Evolutionary conservation across 2,329 filamentous ascomycete genomes (phyloP).

Genomic region (Sodiomyces alkalinus): DNA sequence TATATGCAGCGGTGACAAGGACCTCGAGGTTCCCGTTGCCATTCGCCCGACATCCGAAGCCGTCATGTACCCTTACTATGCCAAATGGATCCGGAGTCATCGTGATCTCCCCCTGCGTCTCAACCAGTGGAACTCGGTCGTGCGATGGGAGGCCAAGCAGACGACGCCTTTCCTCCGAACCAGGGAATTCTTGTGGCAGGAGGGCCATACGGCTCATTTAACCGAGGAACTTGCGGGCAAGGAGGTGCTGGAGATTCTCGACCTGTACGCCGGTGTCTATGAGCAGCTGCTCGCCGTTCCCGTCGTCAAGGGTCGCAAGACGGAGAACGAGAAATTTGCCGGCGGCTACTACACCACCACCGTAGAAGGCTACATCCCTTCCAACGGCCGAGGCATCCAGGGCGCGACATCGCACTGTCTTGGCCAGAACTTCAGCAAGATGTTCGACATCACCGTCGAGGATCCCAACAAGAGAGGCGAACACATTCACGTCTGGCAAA

Average conservation of each 20-base stretch:
- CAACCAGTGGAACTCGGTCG: constrained; percentile 92
- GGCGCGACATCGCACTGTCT: constrained; percentile 88
- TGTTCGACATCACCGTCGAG: constrained; percentile 97
- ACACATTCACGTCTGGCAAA: constrained; percentile 88
- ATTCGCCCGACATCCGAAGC: constrained; percentile 56
- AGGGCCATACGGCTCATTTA: constrained; percentile 82
- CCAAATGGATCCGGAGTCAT: constrained; percentile 94
- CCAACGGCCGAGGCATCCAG: constrained; percentile 92
- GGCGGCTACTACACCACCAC: constrained; percentile 95
- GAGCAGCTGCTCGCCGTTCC: constrained; percentile 88
- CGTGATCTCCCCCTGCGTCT: constrained; percentile 85
- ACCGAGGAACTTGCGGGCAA: constrained; percentile 66
- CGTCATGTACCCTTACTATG: constrained; percentile 92
- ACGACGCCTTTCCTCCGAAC: constrained; percentile 76
- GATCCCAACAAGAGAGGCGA: constrained; percentile 71
- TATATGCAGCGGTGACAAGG: constrained; percentile 80
- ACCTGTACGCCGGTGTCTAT: constrained; percentile 84
- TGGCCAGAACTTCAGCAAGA: constrained; percentile 97
- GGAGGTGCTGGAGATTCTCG: constrained; percentile 86
- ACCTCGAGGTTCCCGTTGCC: constrained; percentile 67
- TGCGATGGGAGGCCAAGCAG: constrained; percentile 97
- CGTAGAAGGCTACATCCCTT: constrained; percentile 90
- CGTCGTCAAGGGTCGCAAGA: constrained; percentile 87
- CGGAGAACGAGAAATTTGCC: constrained; percentile 95
- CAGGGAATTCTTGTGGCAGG: constrained; percentile 95